phyloP scores from a whole-genome alignment of 176 grass and related monocot species.

The Aegilops umbellulata region DNA sequence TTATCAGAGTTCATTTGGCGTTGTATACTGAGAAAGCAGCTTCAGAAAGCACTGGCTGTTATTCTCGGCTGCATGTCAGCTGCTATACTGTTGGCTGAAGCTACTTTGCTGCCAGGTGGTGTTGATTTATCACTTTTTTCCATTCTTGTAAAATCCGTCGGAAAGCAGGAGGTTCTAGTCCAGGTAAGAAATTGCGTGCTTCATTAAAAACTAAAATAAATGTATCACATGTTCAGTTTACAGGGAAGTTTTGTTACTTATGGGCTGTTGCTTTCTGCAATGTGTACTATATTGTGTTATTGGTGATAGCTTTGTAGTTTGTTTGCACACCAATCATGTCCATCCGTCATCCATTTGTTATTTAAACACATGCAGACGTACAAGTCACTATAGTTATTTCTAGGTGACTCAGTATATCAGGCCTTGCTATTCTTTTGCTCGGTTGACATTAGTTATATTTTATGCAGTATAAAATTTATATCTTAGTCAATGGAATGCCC shows the following conservation, averaged over 20 bases:
- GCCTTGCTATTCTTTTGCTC: background rate
- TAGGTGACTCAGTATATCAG: background rate
- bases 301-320: constrained; percentile 17
- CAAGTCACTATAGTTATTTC: constrained; percentile 14
- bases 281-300: background rate
- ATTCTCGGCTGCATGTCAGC: constrained; percentile 82
- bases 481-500: background rate
- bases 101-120: constrained; percentile 92
- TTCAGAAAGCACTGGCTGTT: constrained; percentile 79
- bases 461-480: background rate
- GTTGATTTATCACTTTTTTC: constrained; percentile 97
- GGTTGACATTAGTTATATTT: background rate
- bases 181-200: constrained; percentile 64
- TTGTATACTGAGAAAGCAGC: constrained; percentile 95
- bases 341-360: constrained; percentile 2
- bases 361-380: constrained; percentile 5
- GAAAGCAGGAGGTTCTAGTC: constrained; percentile 87
- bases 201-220: background rate
- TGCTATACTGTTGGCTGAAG: constrained; percentile 97
- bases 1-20: constrained; percentile 89
- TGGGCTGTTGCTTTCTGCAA: constrained; percentile 8
- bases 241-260: background rate
- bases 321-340: background rate
- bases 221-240: background rate
- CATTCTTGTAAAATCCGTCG: constrained; percentile 89